Evolutionary conservation across 2,329 filamentous ascomycete genomes (phyloP).

Genomic region (Mariannaea sp.): DNA sequence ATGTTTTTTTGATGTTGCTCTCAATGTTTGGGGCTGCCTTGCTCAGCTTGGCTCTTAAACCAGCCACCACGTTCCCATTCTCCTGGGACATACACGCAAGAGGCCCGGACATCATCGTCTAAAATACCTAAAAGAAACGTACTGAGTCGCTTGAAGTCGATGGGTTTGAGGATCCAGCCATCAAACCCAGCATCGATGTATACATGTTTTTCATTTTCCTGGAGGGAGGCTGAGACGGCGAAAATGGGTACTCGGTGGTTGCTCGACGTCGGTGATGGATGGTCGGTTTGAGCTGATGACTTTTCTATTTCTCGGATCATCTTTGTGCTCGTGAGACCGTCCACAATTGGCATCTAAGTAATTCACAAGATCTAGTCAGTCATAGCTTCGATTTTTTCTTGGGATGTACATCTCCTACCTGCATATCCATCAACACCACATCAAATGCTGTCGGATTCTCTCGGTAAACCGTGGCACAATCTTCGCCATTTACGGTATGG

Average conservation of each 20-base stretch:
- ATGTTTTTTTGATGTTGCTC: conserved; percentile 25
- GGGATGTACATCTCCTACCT: conserved; percentile 59
- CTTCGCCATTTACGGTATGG: conserved; percentile 81
- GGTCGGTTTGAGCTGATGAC: conserved; percentile 48
- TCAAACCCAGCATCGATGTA: conserved; percentile 85
- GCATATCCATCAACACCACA: conserved; percentile 89
- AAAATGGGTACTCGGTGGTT: conserved; percentile 80
- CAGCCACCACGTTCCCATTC: conserved; percentile 87
- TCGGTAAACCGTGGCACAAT: conserved; percentile 74
- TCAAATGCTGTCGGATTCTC: conserved; percentile 70
- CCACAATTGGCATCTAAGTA: conserved; percentile 97
- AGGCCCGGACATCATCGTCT: conserved; percentile 59
- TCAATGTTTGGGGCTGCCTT: conserved; percentile 38
- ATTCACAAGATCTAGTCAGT: conserved; percentile 5
- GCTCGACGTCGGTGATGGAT: conserved; percentile 62
- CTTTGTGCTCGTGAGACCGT: conserved; percentile 80
- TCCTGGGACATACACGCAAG: conserved; percentile 71
- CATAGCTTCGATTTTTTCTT: background rate
- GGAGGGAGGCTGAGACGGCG: conserved; percentile 81
- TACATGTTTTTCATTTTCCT: conserved; percentile 68
- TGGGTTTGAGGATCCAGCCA: conserved; percentile 88
- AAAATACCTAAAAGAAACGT: conserved; percentile 72
- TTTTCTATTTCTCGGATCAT: conserved; percentile 79
- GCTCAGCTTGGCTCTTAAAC: conserved; percentile 56
- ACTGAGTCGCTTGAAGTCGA: conserved; percentile 77